These are phyloP conservation scores for Botrytis cinerea DNA, from an alignment of 2,329 filamentous ascomycete genomes.

Conservation along the genomic window DNA sequence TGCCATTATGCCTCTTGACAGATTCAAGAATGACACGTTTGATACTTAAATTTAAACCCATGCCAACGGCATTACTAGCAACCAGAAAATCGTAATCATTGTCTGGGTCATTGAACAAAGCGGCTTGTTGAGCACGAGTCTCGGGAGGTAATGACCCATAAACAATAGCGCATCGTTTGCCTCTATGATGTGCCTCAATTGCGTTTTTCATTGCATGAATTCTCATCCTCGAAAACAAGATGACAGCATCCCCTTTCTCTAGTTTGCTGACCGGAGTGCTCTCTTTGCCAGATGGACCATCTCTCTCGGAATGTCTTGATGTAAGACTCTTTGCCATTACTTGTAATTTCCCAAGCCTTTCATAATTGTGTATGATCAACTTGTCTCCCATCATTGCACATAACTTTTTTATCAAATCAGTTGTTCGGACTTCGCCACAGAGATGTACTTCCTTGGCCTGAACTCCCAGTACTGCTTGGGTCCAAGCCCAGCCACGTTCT, in stretches of 20 bases:
- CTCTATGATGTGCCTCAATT: conserved; percentile 71
- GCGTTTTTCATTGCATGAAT: conserved; percentile 78
- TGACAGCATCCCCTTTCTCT: conserved; percentile 85
- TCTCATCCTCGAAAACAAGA: conserved; percentile 79
- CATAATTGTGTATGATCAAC: conserved; percentile 77
- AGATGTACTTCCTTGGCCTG: conserved; percentile 88
- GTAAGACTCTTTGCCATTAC: conserved; percentile 57
- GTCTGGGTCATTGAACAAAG: conserved; percentile 89
- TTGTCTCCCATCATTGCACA: conserved; percentile 80
- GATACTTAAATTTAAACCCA: conserved; percentile 93
- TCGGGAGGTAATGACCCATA: conserved; percentile 92
- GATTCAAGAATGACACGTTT: conserved; percentile 88
- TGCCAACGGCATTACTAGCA: conserved; percentile 93
- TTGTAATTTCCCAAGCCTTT: conserved; percentile 77
- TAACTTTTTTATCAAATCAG: conserved; percentile 75
- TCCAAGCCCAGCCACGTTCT: conserved; percentile 92
- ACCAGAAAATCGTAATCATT: conserved; percentile 96
- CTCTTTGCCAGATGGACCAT: conserved; percentile 46
- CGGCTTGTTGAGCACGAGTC: conserved; percentile 86
- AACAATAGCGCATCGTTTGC: conserved; percentile 83
- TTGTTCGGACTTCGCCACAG: conserved; percentile 84
- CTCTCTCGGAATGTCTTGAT: neutral
- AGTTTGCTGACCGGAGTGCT: neutral
- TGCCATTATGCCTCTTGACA: conserved; percentile 70
- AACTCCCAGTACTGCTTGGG: conserved; percentile 82